phyloP scores from a whole-genome alignment of 2,329 filamentous ascomycete species.

The Monascus ruber region DNA sequence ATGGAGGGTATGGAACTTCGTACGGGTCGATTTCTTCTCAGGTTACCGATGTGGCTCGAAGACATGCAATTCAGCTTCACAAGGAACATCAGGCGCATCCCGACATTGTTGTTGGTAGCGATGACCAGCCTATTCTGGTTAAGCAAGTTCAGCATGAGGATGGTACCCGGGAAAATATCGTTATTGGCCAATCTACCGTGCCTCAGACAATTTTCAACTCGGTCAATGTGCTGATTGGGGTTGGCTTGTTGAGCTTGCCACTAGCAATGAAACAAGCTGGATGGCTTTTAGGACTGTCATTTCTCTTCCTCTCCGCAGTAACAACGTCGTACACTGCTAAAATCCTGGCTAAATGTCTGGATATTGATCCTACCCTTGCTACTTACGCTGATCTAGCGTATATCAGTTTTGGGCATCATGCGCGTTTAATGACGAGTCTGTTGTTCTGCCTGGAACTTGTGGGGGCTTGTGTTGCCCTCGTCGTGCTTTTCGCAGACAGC shows the following conservation, averaged over 20 bases:
- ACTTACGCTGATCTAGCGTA: constrained; percentile 92
- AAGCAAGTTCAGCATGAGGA: constrained; percentile 78
- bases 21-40: constrained; percentile 49
- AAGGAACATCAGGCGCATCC: constrained; percentile 40
- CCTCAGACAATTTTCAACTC: constrained; percentile 96
- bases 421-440: constrained; percentile 69
- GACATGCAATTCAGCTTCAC: constrained; percentile 42
- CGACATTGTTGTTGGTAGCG: constrained; percentile 42
- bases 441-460: constrained; percentile 81
- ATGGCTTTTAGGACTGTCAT: constrained; percentile 70
- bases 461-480: constrained; percentile 76
- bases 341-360: constrained; percentile 76
- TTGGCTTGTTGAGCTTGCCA: constrained; percentile 79
- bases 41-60: constrained; percentile 45
- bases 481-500: constrained; percentile 89
- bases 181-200: constrained; percentile 88
- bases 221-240: constrained; percentile 82
- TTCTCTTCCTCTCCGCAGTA: constrained; percentile 61
- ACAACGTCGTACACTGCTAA: constrained; percentile 79
- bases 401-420: constrained; percentile 74
- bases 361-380: constrained; percentile 72
- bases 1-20: constrained; percentile 58
- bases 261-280: constrained; percentile 79
- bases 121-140: constrained; percentile 66
- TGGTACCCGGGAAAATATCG: constrained; percentile 69